phyloP scores from a whole-genome alignment of 805 yeast species.

The Kuraishia piskuri region DNA sequence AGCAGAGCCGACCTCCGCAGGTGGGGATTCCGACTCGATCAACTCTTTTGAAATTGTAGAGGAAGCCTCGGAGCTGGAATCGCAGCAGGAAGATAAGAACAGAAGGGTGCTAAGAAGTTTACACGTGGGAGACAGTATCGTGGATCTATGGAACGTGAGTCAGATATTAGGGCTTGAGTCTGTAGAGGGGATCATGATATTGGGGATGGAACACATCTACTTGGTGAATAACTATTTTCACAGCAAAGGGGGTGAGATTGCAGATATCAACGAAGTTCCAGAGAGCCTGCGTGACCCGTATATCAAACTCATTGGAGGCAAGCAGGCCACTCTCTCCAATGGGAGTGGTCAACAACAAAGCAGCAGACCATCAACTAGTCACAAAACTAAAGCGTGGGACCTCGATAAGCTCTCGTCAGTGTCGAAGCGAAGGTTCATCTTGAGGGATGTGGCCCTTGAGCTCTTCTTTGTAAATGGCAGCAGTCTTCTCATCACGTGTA shows the following conservation, averaged over 20 bases:
- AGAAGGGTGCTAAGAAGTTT: slow-evolving; percentile 65
- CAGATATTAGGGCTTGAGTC: slow-evolving; percentile 72
- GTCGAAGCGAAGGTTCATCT: slow-evolving; percentile 65
- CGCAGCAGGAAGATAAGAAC: slow-evolving; percentile 54
- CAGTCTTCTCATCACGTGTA: slow-evolving; percentile 60
- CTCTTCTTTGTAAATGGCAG: slow-evolving; percentile 68
- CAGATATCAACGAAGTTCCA: slow-evolving; percentile 63
- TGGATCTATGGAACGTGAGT: slow-evolving; percentile 68
- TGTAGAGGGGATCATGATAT: slow-evolving; percentile 63
- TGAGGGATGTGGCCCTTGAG: slow-evolving; percentile 78
- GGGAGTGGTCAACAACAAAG: slow-evolving; percentile 11
- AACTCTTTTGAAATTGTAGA: slow-evolving; percentile 35
- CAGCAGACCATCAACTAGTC: slow-evolving; percentile 18
- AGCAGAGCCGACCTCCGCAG: slow-evolving; percentile 4
- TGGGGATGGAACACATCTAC: slow-evolving; percentile 59
- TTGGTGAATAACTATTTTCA: slow-evolving; percentile 64
- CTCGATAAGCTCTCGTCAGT: slow-evolving; percentile 50
- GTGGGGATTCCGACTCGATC: slow-evolving; percentile 2
- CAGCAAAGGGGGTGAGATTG: slow-evolving; percentile 42
- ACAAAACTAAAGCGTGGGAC: slow-evolving; percentile 52
- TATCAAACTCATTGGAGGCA: slow-evolving; percentile 52
- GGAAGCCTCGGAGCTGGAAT: slow-evolving; percentile 25
- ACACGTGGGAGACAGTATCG: slow-evolving; percentile 57
- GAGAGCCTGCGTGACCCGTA: slow-evolving; percentile 55
- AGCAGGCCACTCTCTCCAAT: slow-evolving; percentile 12